Percentiles rank a stretch among this genome's conserved stretches.
Evolutionary conservation across 140 eudicot genomes (phyloP).

Genomic region (Flaveria floridana): DNA sequence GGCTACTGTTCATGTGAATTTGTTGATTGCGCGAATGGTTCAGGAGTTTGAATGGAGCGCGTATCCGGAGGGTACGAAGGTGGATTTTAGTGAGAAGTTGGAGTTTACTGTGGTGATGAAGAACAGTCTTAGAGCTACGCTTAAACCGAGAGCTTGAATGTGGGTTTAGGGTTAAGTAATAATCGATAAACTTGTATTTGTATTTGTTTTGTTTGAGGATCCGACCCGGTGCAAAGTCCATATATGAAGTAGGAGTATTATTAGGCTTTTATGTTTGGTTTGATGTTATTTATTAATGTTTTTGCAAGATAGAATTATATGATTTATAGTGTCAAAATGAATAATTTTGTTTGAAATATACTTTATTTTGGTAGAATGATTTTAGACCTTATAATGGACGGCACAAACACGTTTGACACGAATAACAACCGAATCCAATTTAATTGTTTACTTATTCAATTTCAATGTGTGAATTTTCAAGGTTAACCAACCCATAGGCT

Average conservation of each 20-base stretch:
- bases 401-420: no score
- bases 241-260: constrained; percentile 19
- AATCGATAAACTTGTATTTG: not conserved
- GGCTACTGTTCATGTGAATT: constrained; percentile 79
- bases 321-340: not conserved
- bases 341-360: not conserved
- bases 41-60: constrained; percentile 91
- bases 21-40: constrained; percentile 85
- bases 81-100: constrained; percentile 77
- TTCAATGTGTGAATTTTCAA: no score
- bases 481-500: no score
- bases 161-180: constrained; percentile 1
- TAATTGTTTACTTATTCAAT: no score
- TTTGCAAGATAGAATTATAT: constrained; percentile 17
- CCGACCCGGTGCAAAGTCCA: constrained; percentile 10
- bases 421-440: no score
- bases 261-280: constrained; percentile 24
- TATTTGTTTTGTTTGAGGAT: constrained; percentile 16
- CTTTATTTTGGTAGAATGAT: no score
- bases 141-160: constrained; percentile 48
- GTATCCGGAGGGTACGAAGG: constrained; percentile 56
- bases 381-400: no score
- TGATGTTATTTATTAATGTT: constrained; percentile 17
- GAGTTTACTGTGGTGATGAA: constrained; percentile 95
- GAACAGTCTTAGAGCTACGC: constrained; percentile 56